phyloP scores from a whole-genome alignment of 2,329 filamentous ascomycete genomes.

The Cladosporium oxysporum region DNA sequence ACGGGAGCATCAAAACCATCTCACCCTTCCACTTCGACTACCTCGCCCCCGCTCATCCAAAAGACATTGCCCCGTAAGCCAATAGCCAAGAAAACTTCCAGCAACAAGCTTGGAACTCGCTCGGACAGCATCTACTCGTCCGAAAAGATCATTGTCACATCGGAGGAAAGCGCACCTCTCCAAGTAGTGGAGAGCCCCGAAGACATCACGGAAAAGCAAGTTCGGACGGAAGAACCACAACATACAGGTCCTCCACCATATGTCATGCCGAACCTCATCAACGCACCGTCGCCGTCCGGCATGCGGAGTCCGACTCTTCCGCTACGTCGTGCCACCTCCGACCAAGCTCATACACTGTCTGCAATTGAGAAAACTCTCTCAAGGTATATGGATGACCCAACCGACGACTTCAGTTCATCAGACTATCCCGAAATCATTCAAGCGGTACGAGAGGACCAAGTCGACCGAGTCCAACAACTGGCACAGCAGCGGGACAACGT shows the following conservation, averaged over 20 bases:
- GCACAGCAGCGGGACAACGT: neutral
- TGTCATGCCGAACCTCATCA: neutral
- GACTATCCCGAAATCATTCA: neutral
- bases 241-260: neutral
- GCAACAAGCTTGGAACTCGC: neutral
- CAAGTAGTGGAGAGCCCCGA: neutral
- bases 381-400: neutral
- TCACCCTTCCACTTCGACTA: neutral
- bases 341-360: neutral
- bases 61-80: neutral
- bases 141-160: neutral
- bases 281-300: neutral
- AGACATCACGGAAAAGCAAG: neutral
- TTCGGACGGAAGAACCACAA: neutral
- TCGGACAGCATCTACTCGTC: neutral
- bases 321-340: neutral
- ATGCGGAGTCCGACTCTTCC: neutral
- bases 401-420: neutral
- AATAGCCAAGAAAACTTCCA: neutral
- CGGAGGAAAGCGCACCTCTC: neutral
- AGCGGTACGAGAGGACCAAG: neutral
- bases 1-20: neutral
- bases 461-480: neutral
- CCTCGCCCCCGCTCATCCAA: neutral
- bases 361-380: neutral